These are phyloP conservation scores for Diplogelasinospora grovesii DNA, from an alignment of 495 filamentous ascomycete genomes.

Conservation along the genomic window DNA sequence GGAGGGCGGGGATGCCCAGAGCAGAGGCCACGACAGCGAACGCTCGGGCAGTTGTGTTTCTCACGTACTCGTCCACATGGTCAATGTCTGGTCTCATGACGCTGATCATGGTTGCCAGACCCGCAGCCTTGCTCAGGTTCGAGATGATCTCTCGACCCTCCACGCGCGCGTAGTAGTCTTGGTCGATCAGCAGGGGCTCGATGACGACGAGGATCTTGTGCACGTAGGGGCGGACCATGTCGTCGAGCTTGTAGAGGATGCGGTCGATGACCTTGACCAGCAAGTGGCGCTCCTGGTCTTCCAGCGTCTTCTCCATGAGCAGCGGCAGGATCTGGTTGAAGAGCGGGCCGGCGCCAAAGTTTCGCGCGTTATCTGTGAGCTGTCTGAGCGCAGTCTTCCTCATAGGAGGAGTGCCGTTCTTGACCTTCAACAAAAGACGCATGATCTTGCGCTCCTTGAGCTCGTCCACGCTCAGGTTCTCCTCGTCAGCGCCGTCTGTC, in stretches of 20 bases:
- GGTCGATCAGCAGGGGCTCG: slow-evolving; percentile 95
- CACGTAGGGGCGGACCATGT: slow-evolving; percentile 91
- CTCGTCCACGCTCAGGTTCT: slow-evolving; percentile 84
- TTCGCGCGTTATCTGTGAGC: slow-evolving; percentile 93
- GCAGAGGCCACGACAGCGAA: slow-evolving; percentile 97
- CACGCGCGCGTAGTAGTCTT: slow-evolving; percentile 98
- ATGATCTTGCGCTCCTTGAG: slow-evolving; percentile 98
- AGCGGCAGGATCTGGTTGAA: slow-evolving; percentile 98
- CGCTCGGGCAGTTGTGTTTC: slow-evolving; percentile 95
- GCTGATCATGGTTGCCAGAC: slow-evolving; percentile 98
- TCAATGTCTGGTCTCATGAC: slow-evolving; percentile 99
- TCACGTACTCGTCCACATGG: slow-evolving; percentile 96
- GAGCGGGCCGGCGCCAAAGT: slow-evolving; percentile 89
- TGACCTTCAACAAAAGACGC: slow-evolving; percentile 93
- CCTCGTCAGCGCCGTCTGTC: slow-evolving; percentile 91
- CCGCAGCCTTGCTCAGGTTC: slow-evolving; percentile 92
- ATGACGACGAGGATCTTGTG: slow-evolving; percentile 99
- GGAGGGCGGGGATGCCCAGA: slow-evolving; percentile 87
- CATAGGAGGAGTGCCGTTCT: slow-evolving; percentile 99
- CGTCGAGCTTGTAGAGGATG: slow-evolving; percentile 96
- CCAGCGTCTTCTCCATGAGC: slow-evolving; percentile 96
- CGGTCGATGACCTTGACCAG: slow-evolving; percentile 99
- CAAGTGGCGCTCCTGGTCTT: slow-evolving; percentile 97
- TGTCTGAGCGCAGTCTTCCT: slow-evolving; percentile 98
- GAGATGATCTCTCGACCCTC: slow-evolving; percentile 99